Evolutionary conservation across 306 rosid genomes (phyloP), one percentile per base, ranked within the genome.

Genomic region (Ziziphus jujuba): DNA sequence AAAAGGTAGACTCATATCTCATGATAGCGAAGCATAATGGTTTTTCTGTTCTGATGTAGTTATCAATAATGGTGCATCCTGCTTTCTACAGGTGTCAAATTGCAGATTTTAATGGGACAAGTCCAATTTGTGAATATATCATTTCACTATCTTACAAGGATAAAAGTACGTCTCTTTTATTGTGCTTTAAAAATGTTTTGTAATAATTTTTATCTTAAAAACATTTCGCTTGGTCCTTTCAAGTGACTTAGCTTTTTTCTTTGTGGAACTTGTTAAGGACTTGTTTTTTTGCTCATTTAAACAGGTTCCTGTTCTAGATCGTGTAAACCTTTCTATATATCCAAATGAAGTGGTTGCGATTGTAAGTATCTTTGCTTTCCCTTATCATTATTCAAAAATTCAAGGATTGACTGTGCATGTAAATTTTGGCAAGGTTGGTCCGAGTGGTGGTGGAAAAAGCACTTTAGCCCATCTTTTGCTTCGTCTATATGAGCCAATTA

Each of bases 341-440:
- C 80, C 89, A 73, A 86, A 88, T 80, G 87, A 91, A 79, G 80
- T 82, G 58, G 72, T 91, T 40, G 97, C 93, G 77, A 80, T 91
- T 24, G 97, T 91, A 86, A 81, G 65, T 72, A 31, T 50, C 68
- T 50, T 36, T 70, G 44, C 67, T 74, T 45, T 63, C 78, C 28
- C 11, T 54, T 63, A 13, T 50, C 49, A 31, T 67, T 63, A 31
- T 36, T 63, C 67, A 59, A 57, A 72, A 33, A 17, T 55, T 38
- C 35, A 44, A 33, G 25, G 74, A 52, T 33, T 81, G 25, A 71
- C 59, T 65, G 63, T 60, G 24, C 49, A 34, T 61, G 52, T 61
- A 35, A 63, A 16, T 44, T 50, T 62, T 67, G 58, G 62, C 25
- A 19, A 82, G 86, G 86, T 82, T 45, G 86, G 86, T 28, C 73